Percentiles rank a stretch among this genome's conserved stretches.
These are phyloP conservation scores for Imleria badia DNA, from an alignment of 768 basidiomycete genomes.

Conservation along the genomic window DNA sequence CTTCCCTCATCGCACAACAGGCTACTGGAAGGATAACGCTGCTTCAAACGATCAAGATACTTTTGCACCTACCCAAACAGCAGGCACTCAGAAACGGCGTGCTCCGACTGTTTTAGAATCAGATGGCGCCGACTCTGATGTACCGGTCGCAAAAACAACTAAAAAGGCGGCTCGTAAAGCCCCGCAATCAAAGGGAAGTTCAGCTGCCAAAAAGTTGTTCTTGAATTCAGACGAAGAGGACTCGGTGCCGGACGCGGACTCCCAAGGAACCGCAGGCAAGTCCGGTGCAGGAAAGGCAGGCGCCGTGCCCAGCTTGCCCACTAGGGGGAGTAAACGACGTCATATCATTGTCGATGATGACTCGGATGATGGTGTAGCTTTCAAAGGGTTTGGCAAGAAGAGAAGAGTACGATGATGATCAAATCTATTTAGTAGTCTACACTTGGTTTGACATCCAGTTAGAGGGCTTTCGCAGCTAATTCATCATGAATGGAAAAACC, in stretches of 20 bases:
- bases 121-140: conserved; percentile 35
- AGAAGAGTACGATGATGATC: conserved; percentile 9
- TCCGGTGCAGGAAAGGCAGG: conserved; percentile 6
- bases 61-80: conserved; percentile 18
- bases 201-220: conserved; percentile 44
- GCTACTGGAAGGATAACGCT: conserved; percentile 53
- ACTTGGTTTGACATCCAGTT: background rate
- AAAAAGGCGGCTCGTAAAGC: conserved; percentile 20
- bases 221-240: conserved; percentile 50
- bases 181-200: conserved; percentile 30
- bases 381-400: conserved; percentile 57
- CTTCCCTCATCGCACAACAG: conserved; percentile 31
- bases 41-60: conserved; percentile 19
- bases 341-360: conserved; percentile 58
- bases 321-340: conserved; percentile 23
- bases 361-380: conserved; percentile 70
- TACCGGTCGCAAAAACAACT: conserved; percentile 13
- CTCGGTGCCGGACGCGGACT: background rate
- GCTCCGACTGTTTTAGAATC: conserved; percentile 39
- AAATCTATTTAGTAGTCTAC: conserved; percentile 6
- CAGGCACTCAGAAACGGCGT: conserved; percentile 22
- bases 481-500: conserved; percentile 84
- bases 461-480: conserved; percentile 33
- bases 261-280: background rate
- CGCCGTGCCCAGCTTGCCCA: conserved; percentile 1